Percentiles rank a stretch among this genome's conserved stretches.
Conservation (phyloP, 495 filamentous ascomycete species). For the Aspergillus haitiensis region DNA sequence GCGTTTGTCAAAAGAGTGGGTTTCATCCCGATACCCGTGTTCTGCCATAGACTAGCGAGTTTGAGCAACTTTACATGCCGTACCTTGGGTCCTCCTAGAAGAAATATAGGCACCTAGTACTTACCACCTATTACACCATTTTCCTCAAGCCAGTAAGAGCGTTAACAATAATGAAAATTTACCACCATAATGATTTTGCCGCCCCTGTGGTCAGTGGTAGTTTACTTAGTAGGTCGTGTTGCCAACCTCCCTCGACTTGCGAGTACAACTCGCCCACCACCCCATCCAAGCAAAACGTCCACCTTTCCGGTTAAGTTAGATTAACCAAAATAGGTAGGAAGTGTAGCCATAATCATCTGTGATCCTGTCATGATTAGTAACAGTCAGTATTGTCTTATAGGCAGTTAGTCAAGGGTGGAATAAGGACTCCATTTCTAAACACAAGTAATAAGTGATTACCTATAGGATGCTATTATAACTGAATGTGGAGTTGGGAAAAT, state of each 20-base stretch:
- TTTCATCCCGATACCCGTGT: constrained; percentile 7
- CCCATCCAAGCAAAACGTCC: constrained; percentile 14
- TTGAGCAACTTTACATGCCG: constrained; percentile 14
- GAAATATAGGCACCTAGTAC: not conserved
- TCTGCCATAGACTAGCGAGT: constrained; percentile 8
- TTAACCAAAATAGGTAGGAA: not conserved
- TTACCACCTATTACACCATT: constrained; percentile 3
- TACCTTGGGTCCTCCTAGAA: constrained; percentile 21
- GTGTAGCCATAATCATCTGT: no score
- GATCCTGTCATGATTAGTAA: no score
- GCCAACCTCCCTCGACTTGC: constrained; percentile 4
- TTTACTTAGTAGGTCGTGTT: constrained; percentile 16
- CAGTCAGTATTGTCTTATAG: no score
- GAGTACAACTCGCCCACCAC: constrained; percentile 11
- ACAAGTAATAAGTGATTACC: no score
- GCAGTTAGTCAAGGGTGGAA: no score
- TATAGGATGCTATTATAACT: no score
- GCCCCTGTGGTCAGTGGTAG: constrained; percentile 5
- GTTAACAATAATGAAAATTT: constrained; percentile 2
- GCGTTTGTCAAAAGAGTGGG: not conserved
- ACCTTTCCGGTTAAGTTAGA: constrained; percentile 1
- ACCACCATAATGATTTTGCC: constrained; percentile 21
- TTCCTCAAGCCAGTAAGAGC: constrained; percentile 15
- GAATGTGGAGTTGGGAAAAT: no score
- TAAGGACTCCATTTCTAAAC: no score